Percentiles rank a stretch among this genome's conserved stretches.
phyloP scores from a whole-genome alignment of 2,329 filamentous ascomycete genomes.

The Reticulascus tulasneorum region DNA sequence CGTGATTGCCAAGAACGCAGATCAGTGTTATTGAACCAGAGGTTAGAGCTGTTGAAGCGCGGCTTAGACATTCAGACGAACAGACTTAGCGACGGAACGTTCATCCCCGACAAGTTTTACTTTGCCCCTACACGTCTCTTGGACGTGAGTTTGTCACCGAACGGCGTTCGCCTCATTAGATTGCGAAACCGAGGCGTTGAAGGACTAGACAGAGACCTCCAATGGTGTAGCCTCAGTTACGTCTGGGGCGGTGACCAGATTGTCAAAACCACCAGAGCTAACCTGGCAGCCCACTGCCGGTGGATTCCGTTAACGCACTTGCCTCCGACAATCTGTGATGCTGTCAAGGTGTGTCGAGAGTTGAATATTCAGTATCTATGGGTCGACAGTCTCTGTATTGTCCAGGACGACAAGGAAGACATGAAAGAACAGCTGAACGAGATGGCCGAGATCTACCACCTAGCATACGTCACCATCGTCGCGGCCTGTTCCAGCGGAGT shows the following conservation, averaged over 20 bases:
- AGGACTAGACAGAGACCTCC: no score
- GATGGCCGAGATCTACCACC: neutral
- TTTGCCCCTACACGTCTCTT: no score
- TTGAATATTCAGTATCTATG: neutral
- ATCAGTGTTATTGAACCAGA: no score
- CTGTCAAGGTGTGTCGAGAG: neutral
- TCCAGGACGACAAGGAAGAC: neutral
- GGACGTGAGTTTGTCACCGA: no score
- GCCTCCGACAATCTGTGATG: neutral
- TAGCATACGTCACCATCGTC: neutral
- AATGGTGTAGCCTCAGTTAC: no score
- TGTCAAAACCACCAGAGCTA: neutral
- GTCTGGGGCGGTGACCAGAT: conserved; percentile 1
- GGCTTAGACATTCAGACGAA: no score
- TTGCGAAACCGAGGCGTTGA: no score
- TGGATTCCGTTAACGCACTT: neutral
- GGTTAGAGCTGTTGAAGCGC: no score
- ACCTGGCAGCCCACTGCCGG: neutral
- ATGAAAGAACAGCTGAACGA: neutral
- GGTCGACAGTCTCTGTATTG: conserved; percentile 1
- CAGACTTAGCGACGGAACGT: no score
- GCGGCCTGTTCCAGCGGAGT: neutral
- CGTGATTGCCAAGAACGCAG: no score
- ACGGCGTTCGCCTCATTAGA: no score
- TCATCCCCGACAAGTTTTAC: no score